These are phyloP conservation scores for Pseudopediastrum boryanum DNA, from an alignment of 139 green algal genomes.

Conservation along the genomic window DNA sequence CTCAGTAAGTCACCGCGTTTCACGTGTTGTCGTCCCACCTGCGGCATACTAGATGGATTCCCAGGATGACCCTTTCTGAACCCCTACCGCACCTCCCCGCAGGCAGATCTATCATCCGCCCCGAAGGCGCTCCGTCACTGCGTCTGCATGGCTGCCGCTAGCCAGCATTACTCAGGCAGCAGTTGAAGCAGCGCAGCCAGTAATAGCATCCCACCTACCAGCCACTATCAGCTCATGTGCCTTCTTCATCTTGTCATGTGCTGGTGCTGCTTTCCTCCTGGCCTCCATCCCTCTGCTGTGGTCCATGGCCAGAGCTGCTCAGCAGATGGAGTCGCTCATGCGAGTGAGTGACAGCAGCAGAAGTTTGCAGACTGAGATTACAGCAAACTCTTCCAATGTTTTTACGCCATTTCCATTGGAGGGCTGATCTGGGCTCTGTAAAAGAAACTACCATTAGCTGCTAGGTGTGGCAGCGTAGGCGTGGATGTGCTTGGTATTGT, in stretches of 20 bases:
- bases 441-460: not conserved
- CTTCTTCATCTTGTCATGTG: conserved; percentile 37
- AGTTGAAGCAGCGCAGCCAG: no score
- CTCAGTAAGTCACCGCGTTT: no score
- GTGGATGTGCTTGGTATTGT: not conserved
- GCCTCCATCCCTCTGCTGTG: conserved; percentile 27
- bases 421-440: not conserved
- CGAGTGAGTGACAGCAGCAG: not conserved
- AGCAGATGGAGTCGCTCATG: conserved; percentile 31
- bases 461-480: not conserved
- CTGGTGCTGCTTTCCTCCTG: conserved; percentile 23
- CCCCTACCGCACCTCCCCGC: no score
- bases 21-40: no score
- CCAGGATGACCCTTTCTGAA: no score
- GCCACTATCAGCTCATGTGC: no score
- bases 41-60: no score
- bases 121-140: no score
- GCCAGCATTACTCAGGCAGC: no score
- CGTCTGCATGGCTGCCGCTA: no score
- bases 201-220: no score
- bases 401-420: not conserved
- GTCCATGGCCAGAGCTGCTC: conserved; percentile 12
- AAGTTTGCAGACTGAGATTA: not conserved
- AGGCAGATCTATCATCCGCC: no score
- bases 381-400: not conserved